These are phyloP conservation scores for Cynanchum wilfordii DNA, from an alignment of 257 asterid species.

Conservation along the genomic window DNA sequence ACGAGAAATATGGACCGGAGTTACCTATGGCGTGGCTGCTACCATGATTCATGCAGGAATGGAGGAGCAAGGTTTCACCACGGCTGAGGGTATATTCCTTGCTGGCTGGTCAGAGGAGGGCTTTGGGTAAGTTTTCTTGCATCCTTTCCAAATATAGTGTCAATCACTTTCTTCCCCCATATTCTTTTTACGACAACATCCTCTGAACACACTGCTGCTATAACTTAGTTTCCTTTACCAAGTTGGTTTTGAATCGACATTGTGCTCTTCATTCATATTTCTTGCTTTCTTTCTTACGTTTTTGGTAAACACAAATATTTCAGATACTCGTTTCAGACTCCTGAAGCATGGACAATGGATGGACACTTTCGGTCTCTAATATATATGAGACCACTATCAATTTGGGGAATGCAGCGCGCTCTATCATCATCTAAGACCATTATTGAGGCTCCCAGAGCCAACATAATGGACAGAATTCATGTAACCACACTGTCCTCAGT, in stretches of 20 bases:
- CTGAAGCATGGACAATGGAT: conserved; percentile 88
- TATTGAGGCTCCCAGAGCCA: conserved; percentile 45
- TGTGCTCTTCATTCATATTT: background rate
- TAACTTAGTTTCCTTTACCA: background rate
- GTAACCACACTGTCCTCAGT: conserved; percentile 19
- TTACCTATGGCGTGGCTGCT: conserved; percentile 87
- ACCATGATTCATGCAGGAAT: conserved; percentile 96
- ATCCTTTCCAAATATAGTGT: background rate
- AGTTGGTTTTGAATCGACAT: background rate
- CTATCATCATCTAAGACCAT: conserved; percentile 47
- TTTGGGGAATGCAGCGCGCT: conserved; percentile 98
- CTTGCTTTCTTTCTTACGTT: background rate
- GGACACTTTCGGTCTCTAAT: conserved; percentile 92
- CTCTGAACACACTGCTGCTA: background rate
- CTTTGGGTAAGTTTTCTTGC: conserved; percentile 51
- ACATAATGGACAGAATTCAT: conserved; percentile 52
- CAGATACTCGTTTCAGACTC: conserved; percentile 92
- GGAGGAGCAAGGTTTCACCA: conserved; percentile 85
- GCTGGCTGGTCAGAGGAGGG: conserved; percentile 99
- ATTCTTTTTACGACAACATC: background rate
- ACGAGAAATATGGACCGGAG: conserved; percentile 95
- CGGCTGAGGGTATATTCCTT: conserved; percentile 87
- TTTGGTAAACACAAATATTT: conserved; percentile 1
- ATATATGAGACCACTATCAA: conserved; percentile 94
- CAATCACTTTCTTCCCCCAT: background rate